Evolutionary conservation across 2,329 filamentous ascomycete genomes (phyloP).

Genomic region (Xylariaceae sp.): DNA sequence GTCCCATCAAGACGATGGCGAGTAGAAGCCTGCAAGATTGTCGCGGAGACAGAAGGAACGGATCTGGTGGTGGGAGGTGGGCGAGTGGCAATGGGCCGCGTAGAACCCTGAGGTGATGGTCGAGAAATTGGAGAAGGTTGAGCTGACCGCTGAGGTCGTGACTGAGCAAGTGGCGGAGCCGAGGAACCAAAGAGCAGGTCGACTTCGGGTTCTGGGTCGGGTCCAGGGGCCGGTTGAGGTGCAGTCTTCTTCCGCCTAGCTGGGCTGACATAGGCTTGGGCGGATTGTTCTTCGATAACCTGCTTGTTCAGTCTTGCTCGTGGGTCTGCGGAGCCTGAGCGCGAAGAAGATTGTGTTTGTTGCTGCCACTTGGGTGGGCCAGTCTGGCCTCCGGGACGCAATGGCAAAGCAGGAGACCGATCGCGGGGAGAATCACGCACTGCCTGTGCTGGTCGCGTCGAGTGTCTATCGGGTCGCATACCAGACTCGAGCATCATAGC

Average conservation of each 20-base stretch:
- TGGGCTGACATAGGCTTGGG: constrained; percentile 84
- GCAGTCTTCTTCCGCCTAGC: constrained; percentile 72
- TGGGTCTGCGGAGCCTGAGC: constrained; percentile 39
- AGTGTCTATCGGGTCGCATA: constrained; percentile 49
- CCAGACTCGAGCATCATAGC: constrained; percentile 76
- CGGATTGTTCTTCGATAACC: constrained; percentile 73
- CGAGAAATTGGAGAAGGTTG: constrained; percentile 38
- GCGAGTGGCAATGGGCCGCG: constrained; percentile 43
- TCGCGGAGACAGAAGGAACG: constrained; percentile 65
- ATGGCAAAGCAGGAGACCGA: constrained; percentile 48
- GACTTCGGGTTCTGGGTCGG: constrained; percentile 45
- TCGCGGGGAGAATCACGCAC: constrained; percentile 38
- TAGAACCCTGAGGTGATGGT: constrained; percentile 38
- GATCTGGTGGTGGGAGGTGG: constrained; percentile 47
- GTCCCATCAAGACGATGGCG: constrained; percentile 76
- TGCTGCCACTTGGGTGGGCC: constrained; percentile 62
- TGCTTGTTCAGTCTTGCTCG: constrained; percentile 67
- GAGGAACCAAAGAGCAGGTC: constrained; percentile 63
- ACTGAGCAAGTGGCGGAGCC: constrained; percentile 31
- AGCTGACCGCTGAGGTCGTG: constrained; percentile 19
- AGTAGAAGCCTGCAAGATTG: constrained; percentile 72
- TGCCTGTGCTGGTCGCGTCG: constrained; percentile 30
- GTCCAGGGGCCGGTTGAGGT: constrained; percentile 41
- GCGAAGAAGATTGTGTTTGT: constrained; percentile 35
- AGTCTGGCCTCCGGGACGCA: constrained; percentile 40